Evolutionary conservation across 1,284 basidiomycete species (phyloP), one percentile per base, ranked within the genome.

Genomic region (Laetiporus sulphureus): DNA sequence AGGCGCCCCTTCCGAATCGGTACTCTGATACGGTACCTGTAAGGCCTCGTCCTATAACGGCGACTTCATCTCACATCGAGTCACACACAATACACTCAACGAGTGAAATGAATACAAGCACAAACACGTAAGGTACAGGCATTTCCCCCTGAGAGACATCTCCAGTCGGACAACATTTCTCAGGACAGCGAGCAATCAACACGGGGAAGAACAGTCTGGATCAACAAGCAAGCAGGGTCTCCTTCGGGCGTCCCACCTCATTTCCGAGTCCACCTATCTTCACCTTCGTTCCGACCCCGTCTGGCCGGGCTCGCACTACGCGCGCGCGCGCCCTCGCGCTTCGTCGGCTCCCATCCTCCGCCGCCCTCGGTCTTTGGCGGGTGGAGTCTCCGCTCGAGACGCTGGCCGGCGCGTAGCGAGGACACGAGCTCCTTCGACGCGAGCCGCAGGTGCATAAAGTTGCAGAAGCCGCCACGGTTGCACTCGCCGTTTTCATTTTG

Each of bases 401-500:
- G 71, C 61, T 97, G 93, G 22, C 91, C 89, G 37, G 80, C 79
- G 22, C 83, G 78, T 39, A 97, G 68, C 13, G 84, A 80, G 32
- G 75, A 77, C 2, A 92, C 83, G 6, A 95, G 76, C 4, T 86
- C 79, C 56, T 84, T 82, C 29, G 88, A 87, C 20, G 91, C 89
- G 29, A 92, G 76, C 20, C 91, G 80, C 20, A 98, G 70, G 68
- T 99, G 95, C 93, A 98, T 97, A 61, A 99, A 99, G 66, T 99
- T 99, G 69, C 95, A 99, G 68, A 97, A 94, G 1, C 93, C 93
- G 40, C 92, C 92, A 40, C 92, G 81, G 57, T 93, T 93, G 61
- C 92, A 95, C 66, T 98, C 92, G 8, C 95, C 94, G 53, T 96
- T 87, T 63, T 97, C 93, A 57, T 97, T 97, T 65, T 99, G 96